phyloP scores from a whole-genome alignment of 2,329 filamentous ascomycete genomes.

The Colletotrichum sansevieriae region DNA sequence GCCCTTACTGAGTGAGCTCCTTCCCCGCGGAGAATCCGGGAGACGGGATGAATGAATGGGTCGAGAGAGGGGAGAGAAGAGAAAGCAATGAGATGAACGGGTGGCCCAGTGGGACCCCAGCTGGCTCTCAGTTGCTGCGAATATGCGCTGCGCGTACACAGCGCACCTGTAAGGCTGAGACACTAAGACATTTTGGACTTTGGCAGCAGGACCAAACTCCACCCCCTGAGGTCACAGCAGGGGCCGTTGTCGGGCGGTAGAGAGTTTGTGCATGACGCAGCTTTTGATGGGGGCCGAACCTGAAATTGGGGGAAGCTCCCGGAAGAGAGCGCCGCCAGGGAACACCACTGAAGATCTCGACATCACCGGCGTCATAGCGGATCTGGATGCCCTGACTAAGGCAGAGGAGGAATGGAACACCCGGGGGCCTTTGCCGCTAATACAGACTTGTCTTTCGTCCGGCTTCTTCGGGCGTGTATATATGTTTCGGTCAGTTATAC shows the following conservation, averaged over 20 bases:
- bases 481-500: neutral
- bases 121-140: neutral
- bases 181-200: neutral
- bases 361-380: slow-evolving; percentile 41
- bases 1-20: slow-evolving; percentile 13
- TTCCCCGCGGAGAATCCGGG: neutral
- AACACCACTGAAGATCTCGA: slow-evolving; percentile 29
- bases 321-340: neutral
- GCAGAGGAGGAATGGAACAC: neutral
- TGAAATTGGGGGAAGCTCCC: neutral
- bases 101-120: slow-evolving; percentile 12
- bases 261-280: slow-evolving; percentile 11
- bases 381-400: slow-evolving; percentile 25
- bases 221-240: neutral
- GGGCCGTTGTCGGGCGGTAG: neutral
- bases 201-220: neutral
- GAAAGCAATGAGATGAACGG: slow-evolving; percentile 25
- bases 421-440: neutral
- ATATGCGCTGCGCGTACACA: neutral
- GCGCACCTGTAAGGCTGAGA: slow-evolving; percentile 24
- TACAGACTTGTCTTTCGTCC: neutral
- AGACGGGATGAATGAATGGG: neutral
- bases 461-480: neutral
- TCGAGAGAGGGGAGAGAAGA: neutral
- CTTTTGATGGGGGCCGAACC: slow-evolving; percentile 2